Conservation (phyloP, 257 asterid species). For the Solanum clarkiae region DNA sequence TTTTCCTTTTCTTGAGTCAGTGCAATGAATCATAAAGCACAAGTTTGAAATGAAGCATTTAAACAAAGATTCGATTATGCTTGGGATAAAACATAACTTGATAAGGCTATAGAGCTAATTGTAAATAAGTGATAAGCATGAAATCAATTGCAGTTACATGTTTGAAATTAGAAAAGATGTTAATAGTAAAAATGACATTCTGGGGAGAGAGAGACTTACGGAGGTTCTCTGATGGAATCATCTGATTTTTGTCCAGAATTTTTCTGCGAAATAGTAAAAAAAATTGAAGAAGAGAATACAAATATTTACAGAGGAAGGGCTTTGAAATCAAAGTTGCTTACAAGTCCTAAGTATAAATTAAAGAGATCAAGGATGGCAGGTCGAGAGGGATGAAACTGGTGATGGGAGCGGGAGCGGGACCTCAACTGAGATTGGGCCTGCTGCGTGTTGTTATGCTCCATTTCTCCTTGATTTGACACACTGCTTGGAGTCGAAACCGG, state of each 20-base stretch:
- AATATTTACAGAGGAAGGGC: neutral
- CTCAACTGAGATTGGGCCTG: slow-evolving; percentile 18
- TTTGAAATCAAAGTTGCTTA: neutral
- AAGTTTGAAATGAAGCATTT: neutral
- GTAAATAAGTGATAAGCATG: neutral
- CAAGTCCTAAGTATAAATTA: slow-evolving; percentile 73
- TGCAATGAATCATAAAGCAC: neutral
- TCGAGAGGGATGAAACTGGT: slow-evolving; percentile 70
- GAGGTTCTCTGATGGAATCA: slow-evolving; percentile 61
- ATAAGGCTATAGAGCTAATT: neutral
- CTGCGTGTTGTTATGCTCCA: slow-evolving; percentile 19
- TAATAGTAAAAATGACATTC: too few species aligned
- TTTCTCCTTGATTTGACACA: slow-evolving; percentile 9
- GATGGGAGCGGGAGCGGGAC: slow-evolving; percentile 54
- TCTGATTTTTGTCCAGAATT: slow-evolving; percentile 48
- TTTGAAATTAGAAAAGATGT: neutral
- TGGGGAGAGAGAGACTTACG: slow-evolving; percentile 31
- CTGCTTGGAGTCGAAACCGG: slow-evolving; percentile 24
- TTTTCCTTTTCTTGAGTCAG: neutral
- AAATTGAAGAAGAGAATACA: neutral
- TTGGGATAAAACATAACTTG: neutral
- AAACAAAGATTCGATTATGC: neutral
- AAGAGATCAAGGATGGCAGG: slow-evolving; percentile 65
- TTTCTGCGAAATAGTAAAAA: slow-evolving; percentile 33
- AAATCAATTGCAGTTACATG: neutral